Evolutionary conservation across 345 rosid species (phyloP).

Genomic region (Conringia planisiliqua): DNA sequence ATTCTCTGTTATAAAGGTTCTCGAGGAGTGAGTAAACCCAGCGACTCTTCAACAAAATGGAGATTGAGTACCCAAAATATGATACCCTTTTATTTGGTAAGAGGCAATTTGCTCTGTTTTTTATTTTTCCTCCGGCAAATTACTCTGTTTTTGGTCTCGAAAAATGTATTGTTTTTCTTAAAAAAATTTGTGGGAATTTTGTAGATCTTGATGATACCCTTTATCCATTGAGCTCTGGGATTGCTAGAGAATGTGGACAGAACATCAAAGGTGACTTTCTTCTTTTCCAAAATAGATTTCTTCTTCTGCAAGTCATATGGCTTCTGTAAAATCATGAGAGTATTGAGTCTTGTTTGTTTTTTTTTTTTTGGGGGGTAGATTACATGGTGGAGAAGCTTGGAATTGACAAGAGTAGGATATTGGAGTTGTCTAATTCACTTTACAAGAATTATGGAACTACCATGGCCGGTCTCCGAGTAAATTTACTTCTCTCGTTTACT

Average conservation of each 20-base stretch:
- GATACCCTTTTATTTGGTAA: constrained; percentile 74
- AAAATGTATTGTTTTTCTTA: not conserved
- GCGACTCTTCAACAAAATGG: constrained; percentile 35
- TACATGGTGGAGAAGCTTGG: constrained; percentile 73
- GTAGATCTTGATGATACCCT: constrained; percentile 81
- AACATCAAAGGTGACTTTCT: constrained; percentile 51
- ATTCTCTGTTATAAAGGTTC: constrained; percentile 20
- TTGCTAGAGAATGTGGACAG: constrained; percentile 39
- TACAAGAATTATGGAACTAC: constrained; percentile 89
- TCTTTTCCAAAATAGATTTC: not conserved
- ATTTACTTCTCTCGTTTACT: not conserved
- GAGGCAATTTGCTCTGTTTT: not conserved
- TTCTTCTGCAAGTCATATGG: not conserved
- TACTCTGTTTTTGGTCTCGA: not conserved
- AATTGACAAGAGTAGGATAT: constrained; percentile 48
- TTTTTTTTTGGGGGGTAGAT: constrained; percentile 35
- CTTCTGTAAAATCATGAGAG: not conserved
- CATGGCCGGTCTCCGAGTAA: constrained; percentile 90
- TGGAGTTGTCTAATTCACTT: constrained; percentile 51
- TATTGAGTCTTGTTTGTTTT: not conserved
- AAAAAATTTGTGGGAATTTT: not conserved
- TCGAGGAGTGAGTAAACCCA: not conserved
- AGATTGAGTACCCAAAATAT: constrained; percentile 39
- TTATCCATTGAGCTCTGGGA: constrained; percentile 57
- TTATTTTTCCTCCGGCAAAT: not conserved